Evolutionary conservation across 129 eudicot genomes (phyloP), one percentile per base, ranked within the genome.

Genomic region (Apium graveolens): DNA sequence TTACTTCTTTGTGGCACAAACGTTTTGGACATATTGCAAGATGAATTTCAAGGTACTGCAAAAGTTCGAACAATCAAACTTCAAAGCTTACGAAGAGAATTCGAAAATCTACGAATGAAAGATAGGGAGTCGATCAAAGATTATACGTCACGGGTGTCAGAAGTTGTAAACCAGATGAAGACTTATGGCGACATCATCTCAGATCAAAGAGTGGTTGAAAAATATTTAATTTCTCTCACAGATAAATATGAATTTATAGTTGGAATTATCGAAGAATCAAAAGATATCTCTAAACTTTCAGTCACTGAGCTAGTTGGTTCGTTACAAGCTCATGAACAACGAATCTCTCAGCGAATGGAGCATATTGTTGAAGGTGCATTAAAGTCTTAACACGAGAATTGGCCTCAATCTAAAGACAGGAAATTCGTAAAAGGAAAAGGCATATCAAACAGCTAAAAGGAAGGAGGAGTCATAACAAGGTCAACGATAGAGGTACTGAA

Each of bases 261-360:
- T 6, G 69, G 14, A 21, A 27, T 60, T 60, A 21, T 60, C 1
- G 55, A 48, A 60, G 69, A 44, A 39, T 39, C 79, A 29, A 80
- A 74, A 39, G 83, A 80, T 7, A 38, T 74, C 18, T 11, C 63
- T 3, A 48, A 80, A 34, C 14, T 29, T 75, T 13, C 35, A 38
- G 4, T 20, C 68, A 12, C 45, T 37, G 35, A 81, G n/a, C 44
- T 81, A 27, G 45, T 81, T 45, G 76, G 80, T 26, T 63, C 79
- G 0, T 24, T 62, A 20, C 17, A 63, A 20, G 66, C 66, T 7
- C 31, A 63, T 63, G 79, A 81, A 60, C 41, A 81, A 12, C 21
- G 69, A 48, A n/a, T 17, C 21, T 10, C 29, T 7, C 18, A 32
- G 41, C 76, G 53, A 0, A 17, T 24, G n/a, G 43, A 65, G 12